phyloP scores from a whole-genome alignment of 768 basidiomycete genomes.

The Agaricus bisporus region DNA sequence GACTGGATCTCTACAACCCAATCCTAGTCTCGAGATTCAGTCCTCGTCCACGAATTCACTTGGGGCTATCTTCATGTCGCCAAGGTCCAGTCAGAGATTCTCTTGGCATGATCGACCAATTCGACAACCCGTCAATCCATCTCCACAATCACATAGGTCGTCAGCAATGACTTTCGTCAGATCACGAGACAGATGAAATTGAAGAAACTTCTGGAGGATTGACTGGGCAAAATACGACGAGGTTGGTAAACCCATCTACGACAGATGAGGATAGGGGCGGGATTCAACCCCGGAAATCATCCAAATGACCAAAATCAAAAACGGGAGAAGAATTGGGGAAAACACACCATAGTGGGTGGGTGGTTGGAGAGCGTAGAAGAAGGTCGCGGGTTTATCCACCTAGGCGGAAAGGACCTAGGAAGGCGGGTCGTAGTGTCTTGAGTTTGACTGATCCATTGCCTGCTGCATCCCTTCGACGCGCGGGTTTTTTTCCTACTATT shows the following conservation, averaged over 20 bases:
- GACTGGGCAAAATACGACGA: neutral
- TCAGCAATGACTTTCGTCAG: slow-evolving; percentile 1
- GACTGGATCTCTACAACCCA: neutral
- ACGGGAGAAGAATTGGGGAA: neutral
- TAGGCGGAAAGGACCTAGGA: slow-evolving; percentile 7
- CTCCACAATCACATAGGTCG: slow-evolving; percentile 1
- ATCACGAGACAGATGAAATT: neutral
- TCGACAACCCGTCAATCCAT: neutral
- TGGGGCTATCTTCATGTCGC: slow-evolving; percentile 1
- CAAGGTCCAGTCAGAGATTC: neutral
- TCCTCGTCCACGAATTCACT: neutral
- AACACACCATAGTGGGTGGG: neutral
- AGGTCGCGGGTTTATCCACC: neutral
- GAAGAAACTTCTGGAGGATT: neutral
- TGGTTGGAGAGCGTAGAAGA: neutral
- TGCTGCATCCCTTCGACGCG: neutral
- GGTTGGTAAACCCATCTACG: neutral
- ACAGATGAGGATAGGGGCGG: neutral
- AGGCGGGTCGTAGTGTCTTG: neutral
- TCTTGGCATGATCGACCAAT: neutral
- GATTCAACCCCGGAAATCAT: neutral
- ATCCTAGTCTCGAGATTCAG: neutral
- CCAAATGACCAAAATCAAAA: neutral
- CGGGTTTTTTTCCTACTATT: neutral
- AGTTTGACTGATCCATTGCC: neutral